Base-by-base conservation (phyloP, 2,329 filamentous ascomycete genomes). In the Trichophyton schoenleinii region DNA sequence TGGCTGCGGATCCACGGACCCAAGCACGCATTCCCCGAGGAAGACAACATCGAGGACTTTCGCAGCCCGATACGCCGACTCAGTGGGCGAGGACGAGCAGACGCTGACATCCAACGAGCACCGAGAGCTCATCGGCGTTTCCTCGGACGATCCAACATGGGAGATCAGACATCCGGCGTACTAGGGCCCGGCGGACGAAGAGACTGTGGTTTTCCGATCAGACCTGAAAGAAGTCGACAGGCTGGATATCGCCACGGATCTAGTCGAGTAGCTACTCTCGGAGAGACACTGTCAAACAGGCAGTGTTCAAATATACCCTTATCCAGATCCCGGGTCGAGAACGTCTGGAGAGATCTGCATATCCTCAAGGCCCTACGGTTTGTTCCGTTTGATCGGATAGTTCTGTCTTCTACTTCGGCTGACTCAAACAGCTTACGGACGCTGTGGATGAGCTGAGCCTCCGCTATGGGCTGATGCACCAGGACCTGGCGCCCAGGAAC, bases 401-500 rank as follows among this genome's bases (percentile, higher is more conserved):
- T 63, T 22, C 11, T 63, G 36, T 46, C 11, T 61, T 63, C 59
- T 61, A 63, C 55, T 63, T 61, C 20, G 22, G 55, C 11, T 62
- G 60, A 60, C n/a, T 63, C 18, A 55, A 59, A 28, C 60, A 63
- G 48, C 53, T 63, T 46, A 62, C 60, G 6, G 28, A 41, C 25
- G 62, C 57, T 11, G 36, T 63, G 41, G 62, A 63, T 28, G 62
- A 62, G 9, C 22, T 63, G 11, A 60, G 60, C 38, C 57, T 63
- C 18, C 22, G 13, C 3, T 63, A 57, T 36, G 62, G 62, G 1
- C 18, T 62, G 18, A 58, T 62, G 49, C 62, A 63, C 25, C 57
- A 62, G 52, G 62, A 63, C 42, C 31, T 63, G 46, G 60, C 62
- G 20, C 62, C 60, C 3, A 57, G 62, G 15, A 63, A 63, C 38